Base-by-base conservation (phyloP, 768 basidiomycete genomes). In the Kwoniella mangroviensis region DNA sequence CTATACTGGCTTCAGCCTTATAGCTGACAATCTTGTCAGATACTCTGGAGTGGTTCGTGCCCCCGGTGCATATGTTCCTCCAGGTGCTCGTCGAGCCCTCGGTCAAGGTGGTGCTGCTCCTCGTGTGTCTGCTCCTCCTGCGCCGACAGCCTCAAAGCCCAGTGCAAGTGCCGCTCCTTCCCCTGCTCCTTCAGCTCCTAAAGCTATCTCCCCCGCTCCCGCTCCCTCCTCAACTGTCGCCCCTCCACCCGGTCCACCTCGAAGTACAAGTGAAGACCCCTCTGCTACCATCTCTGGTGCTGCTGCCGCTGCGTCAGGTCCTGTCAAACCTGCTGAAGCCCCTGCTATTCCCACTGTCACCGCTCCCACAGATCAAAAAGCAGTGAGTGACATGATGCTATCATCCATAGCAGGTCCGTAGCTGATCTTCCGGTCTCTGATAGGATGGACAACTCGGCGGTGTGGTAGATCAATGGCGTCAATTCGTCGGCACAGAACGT, bases 31-130 rank as follows among this genome's bases (percentile, higher is more conserved):
- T 4, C 4, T n/a, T 79, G 10, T 11, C 43, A 97, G 94, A 83
- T 98, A 93, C 81, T 92, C 92, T 67, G 94, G 94, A 28, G 97
- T 98, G 40, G 90, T 92, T 60, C 91, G 97, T 67, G 87, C 90
- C 41, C 86, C 90, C 19, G 91, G 91, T 77, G 96, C 95, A 26
- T 99, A 99, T 81, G 88, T 98, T 49, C 97, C 97, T 56, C 96
- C 96, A 2, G 93, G 90, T 70, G 94, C 94, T 45, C 88, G 95
- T 67, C 89, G 87, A 82, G 68, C 74, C 15, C 68, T 64, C 12
- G 66, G 64, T 24, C 21, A 70, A 26, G 53, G 67, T 7, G 59
- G 58, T 15, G n/a, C 71, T 15, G 54, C 73, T 10, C 52, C 68
- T 22, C 54, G 55, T 24, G 69, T 43, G 0, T 41, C 59, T 40